These are phyloP conservation scores for Claviceps pazoutovae DNA, from an alignment of 2,329 filamentous ascomycete species.

Conservation along the genomic window DNA sequence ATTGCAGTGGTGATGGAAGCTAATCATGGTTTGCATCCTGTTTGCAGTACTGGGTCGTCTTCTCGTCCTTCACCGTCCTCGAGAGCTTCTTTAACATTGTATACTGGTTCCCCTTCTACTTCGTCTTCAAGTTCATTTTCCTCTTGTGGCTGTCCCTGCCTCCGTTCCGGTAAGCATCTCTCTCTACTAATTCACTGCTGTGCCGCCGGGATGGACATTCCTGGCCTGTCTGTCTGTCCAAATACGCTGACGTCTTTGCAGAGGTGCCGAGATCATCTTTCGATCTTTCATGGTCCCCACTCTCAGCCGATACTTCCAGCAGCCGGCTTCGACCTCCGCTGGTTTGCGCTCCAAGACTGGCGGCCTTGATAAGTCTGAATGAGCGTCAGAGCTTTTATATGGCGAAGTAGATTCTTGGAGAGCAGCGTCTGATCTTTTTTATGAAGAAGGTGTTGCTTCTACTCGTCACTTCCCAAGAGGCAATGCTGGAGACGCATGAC, in stretches of 20 bases:
- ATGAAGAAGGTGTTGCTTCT: not conserved
- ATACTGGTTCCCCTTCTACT: slow-evolving; percentile 99
- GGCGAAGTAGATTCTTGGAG: not conserved
- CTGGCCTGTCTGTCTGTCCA: not conserved
- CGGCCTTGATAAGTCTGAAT: slow-evolving; percentile 56
- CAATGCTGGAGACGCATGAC: not conserved
- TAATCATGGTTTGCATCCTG: slow-evolving; percentile 8
- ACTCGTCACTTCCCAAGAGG: not conserved
- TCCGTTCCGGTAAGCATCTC: slow-evolving; percentile 62
- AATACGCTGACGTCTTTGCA: slow-evolving; percentile 21
- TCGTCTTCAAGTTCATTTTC: slow-evolving; percentile 97
- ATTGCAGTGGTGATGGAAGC: not conserved
- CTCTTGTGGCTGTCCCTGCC: slow-evolving; percentile 96
- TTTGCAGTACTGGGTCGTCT: slow-evolving; percentile 75
- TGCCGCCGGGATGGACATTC: not conserved
- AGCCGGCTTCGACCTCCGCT: slow-evolving; percentile 58
- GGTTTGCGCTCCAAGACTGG: slow-evolving; percentile 84
- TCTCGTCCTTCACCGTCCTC: slow-evolving; percentile 66
- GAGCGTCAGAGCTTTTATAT: slow-evolving; percentile 18
- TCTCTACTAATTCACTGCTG: not conserved
- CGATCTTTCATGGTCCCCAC: slow-evolving; percentile 86
- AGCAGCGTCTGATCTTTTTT: not conserved
- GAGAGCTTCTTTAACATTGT: slow-evolving; percentile 75
- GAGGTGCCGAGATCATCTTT: slow-evolving; percentile 93
- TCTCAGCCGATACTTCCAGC: slow-evolving; percentile 79